Evolutionary conservation across 2,329 filamentous ascomycete species (phyloP), one percentile per base, ranked within the genome.

Genomic region (Lachnellula subtilissima): DNA sequence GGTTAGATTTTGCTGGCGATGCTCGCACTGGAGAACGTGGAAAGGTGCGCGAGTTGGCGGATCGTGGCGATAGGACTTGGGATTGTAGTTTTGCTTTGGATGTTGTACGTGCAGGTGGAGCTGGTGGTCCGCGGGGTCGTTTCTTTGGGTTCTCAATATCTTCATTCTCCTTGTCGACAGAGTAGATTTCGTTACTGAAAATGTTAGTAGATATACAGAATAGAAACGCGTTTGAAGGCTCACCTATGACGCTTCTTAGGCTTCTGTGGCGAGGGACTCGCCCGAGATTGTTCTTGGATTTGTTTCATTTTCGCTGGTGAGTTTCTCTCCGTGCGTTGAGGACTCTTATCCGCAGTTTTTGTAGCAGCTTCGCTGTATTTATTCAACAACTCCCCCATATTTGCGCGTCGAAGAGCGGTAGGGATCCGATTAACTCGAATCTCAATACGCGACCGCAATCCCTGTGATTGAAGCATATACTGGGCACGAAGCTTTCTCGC

Each of bases 381-480:
- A n/a, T 47, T 22, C 2, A 65, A 71, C 8, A 97, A 78, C 46
- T 96, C 92, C 54, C 85, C 85, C 80, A 99, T 93, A 55, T 84
- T 95, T 59, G 84, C 80, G 67, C 87, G 89, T 57, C 93, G 86
- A 61, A 96, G 75, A 15, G 86, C 81, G 65, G 84, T 82, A 7
- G 94, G 94, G 52, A 97, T 94, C 53, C 94, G 86, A 70, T 97
- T 96, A 71, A 97, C 82, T 73, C 94, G 89, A 75, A 96, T 88
- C 72, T 97, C 92, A 52, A 99, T 87, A 59, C 93, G 87, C 58
- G 91, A 86, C 59, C 88, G 84, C 40, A 97, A 80, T 60, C 89
- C 89, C 71, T 93, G 88, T 22, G 91, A 89, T 72, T 96, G 92
- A 9, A 95, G 81, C 57, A 88, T 87, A 75, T 95, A 96, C 71